Evolutionary conservation across 345 rosid genomes (phyloP), one percentile per base, ranked within the genome.

Genomic region (Populus simonii): DNA sequence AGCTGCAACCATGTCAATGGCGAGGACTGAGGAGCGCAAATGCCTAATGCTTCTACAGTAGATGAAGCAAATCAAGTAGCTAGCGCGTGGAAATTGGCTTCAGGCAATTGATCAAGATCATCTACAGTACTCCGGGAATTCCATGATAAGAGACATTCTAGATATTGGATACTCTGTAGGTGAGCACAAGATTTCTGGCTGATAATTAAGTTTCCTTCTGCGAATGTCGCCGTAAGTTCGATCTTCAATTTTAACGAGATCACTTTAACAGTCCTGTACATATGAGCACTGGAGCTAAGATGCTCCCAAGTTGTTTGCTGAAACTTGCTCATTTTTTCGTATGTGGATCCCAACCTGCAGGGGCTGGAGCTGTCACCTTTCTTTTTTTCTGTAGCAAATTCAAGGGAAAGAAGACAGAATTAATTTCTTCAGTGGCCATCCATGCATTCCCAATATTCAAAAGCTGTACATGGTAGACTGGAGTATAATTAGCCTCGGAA

Each of bases 131-230:
- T 81, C 89, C 5, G 87, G 84, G 47, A 85, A 80, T 79, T 38
- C 76, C 47, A 49, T 16, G 41, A 80, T 86, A 39, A 62, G 77
- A 71, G 89, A 83, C 78, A 82, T 90, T 84, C 73, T 90, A 27
- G 94, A 90, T 73, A 80, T 89, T 43, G 94, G 94, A 83, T 90
- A 92, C 83, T 90, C 94, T 31, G 88, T 90, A 16, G 93, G 93
- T 18, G 85, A 89, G 89, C 82, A 87, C 92, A 11, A 74, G 85
- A 71, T 84, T 45, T 77, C 88, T 90, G 31, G 92, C 93, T 39
- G 89, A 89, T 33, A n/a, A n/a, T n/a, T n/a, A 79, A 79, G 49
- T 89, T 89, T 72, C 85, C 89, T 23, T 81, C 78, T 1, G 88
- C 93, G 55, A 78, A 86, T 78, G 93, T 90, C 84, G 86, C 84